Conservation (phyloP, 108 stramenopile genomes). For the Nitzschia putrida region DNA sequence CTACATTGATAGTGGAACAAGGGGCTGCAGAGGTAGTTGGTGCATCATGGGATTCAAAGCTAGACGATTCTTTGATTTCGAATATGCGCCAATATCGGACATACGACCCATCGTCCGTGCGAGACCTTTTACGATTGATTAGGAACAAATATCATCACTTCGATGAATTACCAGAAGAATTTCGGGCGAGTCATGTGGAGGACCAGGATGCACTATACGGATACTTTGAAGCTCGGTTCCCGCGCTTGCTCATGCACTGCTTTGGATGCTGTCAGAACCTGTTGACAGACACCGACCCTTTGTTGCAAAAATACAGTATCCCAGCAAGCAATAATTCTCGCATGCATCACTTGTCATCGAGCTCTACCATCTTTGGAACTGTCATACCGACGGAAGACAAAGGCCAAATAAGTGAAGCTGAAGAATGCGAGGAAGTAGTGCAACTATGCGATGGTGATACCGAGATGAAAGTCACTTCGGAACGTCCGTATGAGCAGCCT, state of each 20-base stretch:
- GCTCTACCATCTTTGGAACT: neutral
- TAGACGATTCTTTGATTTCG: slow-evolving; percentile 76
- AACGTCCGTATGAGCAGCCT: neutral
- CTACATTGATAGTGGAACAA: slow-evolving; percentile 71
- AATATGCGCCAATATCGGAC: slow-evolving; percentile 85
- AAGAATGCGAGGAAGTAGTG: neutral
- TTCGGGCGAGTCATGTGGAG: slow-evolving; percentile 53
- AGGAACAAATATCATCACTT: slow-evolving; percentile 96
- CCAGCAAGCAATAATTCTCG: neutral
- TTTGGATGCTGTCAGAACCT: slow-evolving; percentile 57
- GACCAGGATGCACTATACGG: slow-evolving; percentile 61
- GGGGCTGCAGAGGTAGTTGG: slow-evolving; percentile 83
- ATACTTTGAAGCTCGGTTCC: slow-evolving; percentile 85
- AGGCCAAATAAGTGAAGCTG: neutral
- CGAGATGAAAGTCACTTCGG: neutral
- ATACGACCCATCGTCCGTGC: slow-evolving; percentile 88
- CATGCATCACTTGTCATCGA: neutral
- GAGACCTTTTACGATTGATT: slow-evolving; percentile 89
- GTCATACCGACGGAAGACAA: neutral
- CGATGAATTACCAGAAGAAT: slow-evolving; percentile 77
- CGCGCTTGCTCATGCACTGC: slow-evolving; percentile 91
- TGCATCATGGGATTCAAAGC: slow-evolving; percentile 79
- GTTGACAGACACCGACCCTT: slow-evolving; percentile 53
- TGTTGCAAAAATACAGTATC: slow-evolving; percentile 54
- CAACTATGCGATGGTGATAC: neutral